Percentiles rank a stretch among this genome's conserved stretches.
Evolutionary conservation across 2,329 filamentous ascomycete genomes (phyloP).

Genomic region (Samsoniella hepiali): DNA sequence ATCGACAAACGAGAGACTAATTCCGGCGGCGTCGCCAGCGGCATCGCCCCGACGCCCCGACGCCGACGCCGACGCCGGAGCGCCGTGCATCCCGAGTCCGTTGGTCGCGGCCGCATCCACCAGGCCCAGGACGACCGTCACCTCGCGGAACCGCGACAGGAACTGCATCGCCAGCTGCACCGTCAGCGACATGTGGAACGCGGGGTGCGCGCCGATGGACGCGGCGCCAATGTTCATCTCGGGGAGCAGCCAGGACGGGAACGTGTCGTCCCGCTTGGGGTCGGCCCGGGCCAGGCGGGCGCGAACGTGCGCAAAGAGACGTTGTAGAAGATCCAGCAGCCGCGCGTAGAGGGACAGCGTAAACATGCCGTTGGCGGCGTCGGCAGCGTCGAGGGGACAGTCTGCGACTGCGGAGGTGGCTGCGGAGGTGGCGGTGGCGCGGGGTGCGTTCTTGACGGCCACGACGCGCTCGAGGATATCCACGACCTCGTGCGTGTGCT

Average conservation of each 20-base stretch:
- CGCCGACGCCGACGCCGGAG: no score
- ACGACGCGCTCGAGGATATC: slow-evolving; percentile 15
- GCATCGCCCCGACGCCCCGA: no score
- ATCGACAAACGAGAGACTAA: slow-evolving; percentile 24
- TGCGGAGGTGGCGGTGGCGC: neutral
- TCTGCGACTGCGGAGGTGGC: neutral
- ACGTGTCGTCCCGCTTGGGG: slow-evolving; percentile 25
- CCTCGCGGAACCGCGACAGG: slow-evolving; percentile 33
- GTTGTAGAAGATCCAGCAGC: slow-evolving; percentile 40
- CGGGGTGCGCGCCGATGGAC: slow-evolving; percentile 37
- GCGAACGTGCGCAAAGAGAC: slow-evolving; percentile 37
- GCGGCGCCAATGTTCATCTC: slow-evolving; percentile 41
- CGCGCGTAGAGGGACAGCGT: slow-evolving; percentile 38
- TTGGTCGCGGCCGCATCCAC: slow-evolving; percentile 15
- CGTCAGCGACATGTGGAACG: slow-evolving; percentile 42
- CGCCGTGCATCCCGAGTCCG: slow-evolving; percentile 13
- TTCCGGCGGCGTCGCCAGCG: slow-evolving; percentile 31
- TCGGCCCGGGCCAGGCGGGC: slow-evolving; percentile 31
- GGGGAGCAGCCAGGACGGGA: slow-evolving; percentile 39
- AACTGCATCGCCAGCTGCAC: slow-evolving; percentile 43
- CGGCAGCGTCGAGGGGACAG: slow-evolving; percentile 27
- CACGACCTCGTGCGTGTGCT: slow-evolving; percentile 32
- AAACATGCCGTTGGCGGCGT: slow-evolving; percentile 38
- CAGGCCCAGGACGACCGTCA: slow-evolving; percentile 31
- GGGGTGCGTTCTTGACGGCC: slow-evolving; percentile 4